Evolutionary conservation across 176 grass and related monocot genomes (phyloP), one percentile per base, ranked within the genome.

Genomic region (Bothriochloa decipiens): DNA sequence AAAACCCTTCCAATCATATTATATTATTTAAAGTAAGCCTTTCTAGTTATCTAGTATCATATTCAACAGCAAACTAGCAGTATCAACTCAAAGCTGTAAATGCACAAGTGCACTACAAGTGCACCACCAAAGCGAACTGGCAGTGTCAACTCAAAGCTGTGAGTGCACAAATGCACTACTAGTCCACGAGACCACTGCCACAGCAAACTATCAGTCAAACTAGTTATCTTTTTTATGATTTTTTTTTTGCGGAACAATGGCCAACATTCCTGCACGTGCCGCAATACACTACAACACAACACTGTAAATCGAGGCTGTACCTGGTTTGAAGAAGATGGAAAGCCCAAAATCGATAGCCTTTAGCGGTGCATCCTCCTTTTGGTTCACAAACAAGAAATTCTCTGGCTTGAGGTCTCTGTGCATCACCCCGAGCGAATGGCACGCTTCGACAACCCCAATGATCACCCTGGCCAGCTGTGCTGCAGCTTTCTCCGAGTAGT

Each of bases 261-360:
- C 45, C 32, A 77, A 39, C 9, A 52, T 41, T 76, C n/a, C 13
- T 68, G 43, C 43, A 77, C 12, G 22, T 57, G 25, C 29, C 60
- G 32, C 25, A 40, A 6, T 47, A 76, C 8, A 87, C 68, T 60
- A 70, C 47, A 35, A 15, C 10, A 76, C 40, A 11, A 33, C 8
- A 77, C 1, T 22, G 10, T 10, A 45, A 27, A 33, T 45, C 0
- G 18, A 70, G 35, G 11, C 37, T 9, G 18, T 66, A 92, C 90
- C 86, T 80, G 90, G 90, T 77, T 92, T 92, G 90, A 92, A 92
- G 80, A 92, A 92, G 22, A 92, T 85, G 45, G 90, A 92, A 14
- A 92, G 90, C 29, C 90, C 90, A 0, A 89, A 92, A 86, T 92
- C 90, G 13, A 92, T 92, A 53, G 90, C 50, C 83, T 92, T 92